These are phyloP conservation scores for Fusarium fracticaudum DNA, from an alignment of 2,329 filamentous ascomycete genomes.

Conservation along the genomic window DNA sequence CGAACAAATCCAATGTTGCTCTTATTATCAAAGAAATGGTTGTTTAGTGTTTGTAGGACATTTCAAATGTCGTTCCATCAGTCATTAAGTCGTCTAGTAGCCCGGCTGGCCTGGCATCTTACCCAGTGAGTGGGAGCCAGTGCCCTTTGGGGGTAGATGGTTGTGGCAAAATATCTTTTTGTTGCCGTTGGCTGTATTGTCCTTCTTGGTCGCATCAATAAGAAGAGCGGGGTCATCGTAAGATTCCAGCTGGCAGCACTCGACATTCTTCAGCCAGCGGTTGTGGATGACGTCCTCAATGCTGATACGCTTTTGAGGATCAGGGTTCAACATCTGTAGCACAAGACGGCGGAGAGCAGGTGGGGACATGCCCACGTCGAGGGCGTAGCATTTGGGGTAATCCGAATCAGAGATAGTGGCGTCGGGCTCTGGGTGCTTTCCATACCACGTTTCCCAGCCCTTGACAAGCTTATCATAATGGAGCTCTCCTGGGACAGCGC, in stretches of 20 bases:
- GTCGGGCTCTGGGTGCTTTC: conserved; percentile 57
- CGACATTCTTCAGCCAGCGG: conserved; percentile 77
- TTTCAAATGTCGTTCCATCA: conserved; percentile 24
- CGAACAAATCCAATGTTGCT: conserved; percentile 4
- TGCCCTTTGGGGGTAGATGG: conserved; percentile 61
- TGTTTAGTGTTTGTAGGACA: conserved; percentile 6
- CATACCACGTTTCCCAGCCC: conserved; percentile 76
- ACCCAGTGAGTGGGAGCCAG: conserved; percentile 59
- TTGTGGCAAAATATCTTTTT: conserved; percentile 68
- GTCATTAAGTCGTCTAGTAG: conserved; percentile 53
- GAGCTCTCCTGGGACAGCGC: conserved; percentile 65
- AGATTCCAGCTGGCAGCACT: conserved; percentile 80
- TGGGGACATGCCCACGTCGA: conserved; percentile 73
- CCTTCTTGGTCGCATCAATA: conserved; percentile 71
- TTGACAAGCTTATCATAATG: conserved; percentile 72
- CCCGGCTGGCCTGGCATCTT: conserved; percentile 67
- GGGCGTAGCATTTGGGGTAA: conserved; percentile 71
- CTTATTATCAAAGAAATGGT: conserved; percentile 6
- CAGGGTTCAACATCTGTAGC: conserved; percentile 83
- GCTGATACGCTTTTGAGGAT: conserved; percentile 75
- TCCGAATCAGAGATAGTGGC: conserved; percentile 62
- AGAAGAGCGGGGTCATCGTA: conserved; percentile 70
- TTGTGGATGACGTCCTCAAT: conserved; percentile 75
- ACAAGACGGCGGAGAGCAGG: conserved; percentile 76
- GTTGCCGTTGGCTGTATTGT: conserved; percentile 52